These are phyloP conservation scores for Botryotinia globosa DNA, from an alignment of 2,329 filamentous ascomycete species.

Conservation along the genomic window DNA sequence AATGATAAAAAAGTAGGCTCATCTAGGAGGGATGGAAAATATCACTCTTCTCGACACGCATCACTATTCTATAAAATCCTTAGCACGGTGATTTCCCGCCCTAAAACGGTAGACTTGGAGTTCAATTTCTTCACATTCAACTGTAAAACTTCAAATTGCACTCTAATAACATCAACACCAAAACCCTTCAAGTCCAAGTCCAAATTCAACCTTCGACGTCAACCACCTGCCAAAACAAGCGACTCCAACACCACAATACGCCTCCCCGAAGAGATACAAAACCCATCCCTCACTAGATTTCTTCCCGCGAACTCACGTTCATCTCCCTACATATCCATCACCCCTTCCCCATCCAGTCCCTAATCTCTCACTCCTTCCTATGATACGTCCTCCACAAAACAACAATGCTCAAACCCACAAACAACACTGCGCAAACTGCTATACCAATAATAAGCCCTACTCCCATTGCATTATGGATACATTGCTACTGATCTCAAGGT, in stretches of 20 bases:
- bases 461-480: background rate
- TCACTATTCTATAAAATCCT: background rate
- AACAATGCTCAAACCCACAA: no score
- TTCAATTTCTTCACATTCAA: background rate
- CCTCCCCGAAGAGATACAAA: background rate
- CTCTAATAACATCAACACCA: background rate
- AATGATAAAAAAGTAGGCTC: accelerated
- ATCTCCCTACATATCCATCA: no score
- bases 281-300: background rate
- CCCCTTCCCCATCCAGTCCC: no score
- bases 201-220: background rate
- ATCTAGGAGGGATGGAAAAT: background rate
- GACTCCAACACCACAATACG: no score
- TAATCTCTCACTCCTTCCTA: no score
- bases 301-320: no score
- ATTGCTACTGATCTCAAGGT: accelerated
- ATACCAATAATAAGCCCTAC: no score
- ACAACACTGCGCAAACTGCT: no score
- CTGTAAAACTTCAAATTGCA: background rate
- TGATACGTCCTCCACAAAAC: background rate
- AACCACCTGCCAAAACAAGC: background rate
- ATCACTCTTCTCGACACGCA: background rate
- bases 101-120: no score
- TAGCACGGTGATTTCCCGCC: background rate
- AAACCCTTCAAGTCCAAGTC: background rate